A percentile compares a stretch with the other conserved stretches of the same genome.
Conservation (phyloP, 371 early-diverging fungal genomes). For the Ecytonucleospora hepatopenaei region DNA sequence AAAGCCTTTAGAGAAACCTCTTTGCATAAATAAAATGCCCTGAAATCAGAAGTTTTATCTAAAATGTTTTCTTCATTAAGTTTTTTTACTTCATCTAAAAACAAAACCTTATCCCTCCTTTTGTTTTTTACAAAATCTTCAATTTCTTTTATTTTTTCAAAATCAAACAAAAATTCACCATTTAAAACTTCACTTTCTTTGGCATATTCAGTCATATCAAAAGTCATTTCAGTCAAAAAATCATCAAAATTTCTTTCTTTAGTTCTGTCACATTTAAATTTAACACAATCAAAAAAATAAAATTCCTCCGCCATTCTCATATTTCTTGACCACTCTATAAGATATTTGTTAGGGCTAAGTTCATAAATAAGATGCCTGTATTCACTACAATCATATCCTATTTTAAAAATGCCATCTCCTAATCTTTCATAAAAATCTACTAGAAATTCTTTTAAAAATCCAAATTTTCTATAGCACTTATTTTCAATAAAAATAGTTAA, state of each 20-base stretch:
- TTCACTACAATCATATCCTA: constrained; percentile 13
- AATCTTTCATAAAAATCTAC: constrained; percentile 12
- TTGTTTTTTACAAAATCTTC: neutral
- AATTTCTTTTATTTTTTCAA: neutral
- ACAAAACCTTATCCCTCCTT: neutral
- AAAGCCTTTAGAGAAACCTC: constrained; percentile 65
- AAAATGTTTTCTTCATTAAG: neutral
- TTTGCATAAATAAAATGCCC: constrained; percentile 54
- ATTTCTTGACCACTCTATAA: neutral
- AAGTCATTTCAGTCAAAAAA: neutral
- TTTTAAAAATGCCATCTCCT: constrained; percentile 3
- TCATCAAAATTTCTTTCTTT: neutral
- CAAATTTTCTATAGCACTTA: constrained; percentile 5
- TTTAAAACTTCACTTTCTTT: neutral
- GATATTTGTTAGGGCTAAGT: neutral
- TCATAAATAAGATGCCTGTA: constrained; percentile 1
- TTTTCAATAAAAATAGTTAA: constrained; percentile 2
- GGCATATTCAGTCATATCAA: neutral
- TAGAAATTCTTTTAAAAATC: constrained; percentile 21
- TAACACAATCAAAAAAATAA: neutral
- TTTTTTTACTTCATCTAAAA: neutral
- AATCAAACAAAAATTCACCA: neutral
- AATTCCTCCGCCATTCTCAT: neutral
- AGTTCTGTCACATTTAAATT: neutral
- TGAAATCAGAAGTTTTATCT: constrained; percentile 39